These are phyloP conservation scores for Cryptococcus wingfieldii DNA, from an alignment of 1,284 basidiomycete genomes.

Conservation along the genomic window DNA sequence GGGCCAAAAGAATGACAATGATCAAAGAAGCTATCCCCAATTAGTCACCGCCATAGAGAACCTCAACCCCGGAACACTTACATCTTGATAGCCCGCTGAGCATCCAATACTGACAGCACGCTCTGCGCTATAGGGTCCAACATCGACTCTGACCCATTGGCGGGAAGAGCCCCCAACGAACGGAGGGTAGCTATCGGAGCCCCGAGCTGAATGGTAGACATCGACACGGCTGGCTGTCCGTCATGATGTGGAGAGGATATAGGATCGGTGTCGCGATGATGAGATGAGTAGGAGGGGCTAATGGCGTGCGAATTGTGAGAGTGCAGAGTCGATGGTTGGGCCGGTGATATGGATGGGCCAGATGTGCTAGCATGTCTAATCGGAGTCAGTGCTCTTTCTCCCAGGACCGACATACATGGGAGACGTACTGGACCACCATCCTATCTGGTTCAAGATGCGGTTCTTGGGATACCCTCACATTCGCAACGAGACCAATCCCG, in stretches of 20 bases:
- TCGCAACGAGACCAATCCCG: too few species aligned
- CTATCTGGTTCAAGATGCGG: too few species aligned
- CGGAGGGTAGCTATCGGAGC: conserved; percentile 4
- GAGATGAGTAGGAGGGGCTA: too few species aligned
- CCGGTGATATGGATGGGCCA: background rate
- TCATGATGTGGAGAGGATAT: too few species aligned
- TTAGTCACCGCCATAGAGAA: background rate
- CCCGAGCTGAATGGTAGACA: conserved; percentile 1
- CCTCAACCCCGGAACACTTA: background rate
- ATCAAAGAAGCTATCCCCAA: conserved; percentile 2
- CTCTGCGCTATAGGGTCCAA: conserved; percentile 1
- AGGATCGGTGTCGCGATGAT: too few species aligned
- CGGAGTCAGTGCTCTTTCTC: background rate
- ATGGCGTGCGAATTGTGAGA: background rate
- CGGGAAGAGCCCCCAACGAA: conserved; percentile 1
- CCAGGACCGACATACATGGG: too few species aligned
- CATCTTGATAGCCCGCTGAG: background rate
- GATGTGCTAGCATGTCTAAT: background rate
- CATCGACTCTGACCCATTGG: background rate
- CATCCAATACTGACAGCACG: background rate
- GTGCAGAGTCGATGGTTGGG: background rate
- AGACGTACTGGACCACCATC: too few species aligned
- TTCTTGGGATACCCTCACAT: too few species aligned
- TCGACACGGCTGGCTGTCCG: background rate
- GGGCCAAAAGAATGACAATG: conserved; percentile 2